Percentiles rank a stretch among this genome's conserved stretches.
phyloP scores from a whole-genome alignment of 768 basidiomycete species.

The Podaxis rugospora region DNA sequence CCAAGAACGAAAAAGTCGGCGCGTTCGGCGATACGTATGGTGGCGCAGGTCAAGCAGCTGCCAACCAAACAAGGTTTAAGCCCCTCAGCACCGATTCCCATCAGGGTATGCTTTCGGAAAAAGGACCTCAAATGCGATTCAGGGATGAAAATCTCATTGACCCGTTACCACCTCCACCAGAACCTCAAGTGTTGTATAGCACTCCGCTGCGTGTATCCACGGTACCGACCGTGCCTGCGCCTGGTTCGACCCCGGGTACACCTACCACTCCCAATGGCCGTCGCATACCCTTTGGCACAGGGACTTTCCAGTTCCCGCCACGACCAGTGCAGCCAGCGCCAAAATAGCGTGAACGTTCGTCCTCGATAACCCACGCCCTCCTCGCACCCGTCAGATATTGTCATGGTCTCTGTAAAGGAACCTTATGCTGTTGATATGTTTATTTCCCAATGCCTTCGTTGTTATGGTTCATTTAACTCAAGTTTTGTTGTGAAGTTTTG shows the following conservation, averaged over 20 bases:
- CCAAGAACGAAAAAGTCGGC: neutral
- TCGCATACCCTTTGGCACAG: constrained; percentile 11
- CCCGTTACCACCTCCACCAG: neutral
- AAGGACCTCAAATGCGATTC: neutral
- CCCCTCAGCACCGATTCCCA: neutral
- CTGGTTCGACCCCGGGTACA: neutral
- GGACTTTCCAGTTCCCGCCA: constrained; percentile 10
- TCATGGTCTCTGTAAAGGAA: neutral
- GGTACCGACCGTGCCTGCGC: neutral
- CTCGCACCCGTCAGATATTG: constrained; percentile 27
- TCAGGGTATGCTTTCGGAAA: neutral
- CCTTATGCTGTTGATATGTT: neutral
- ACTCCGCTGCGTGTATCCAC: neutral
- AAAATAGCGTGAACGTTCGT: neutral
- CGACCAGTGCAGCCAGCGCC: neutral
- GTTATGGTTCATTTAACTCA: neutral
- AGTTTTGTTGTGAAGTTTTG: neutral
- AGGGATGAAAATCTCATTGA: neutral
- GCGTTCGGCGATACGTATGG: neutral
- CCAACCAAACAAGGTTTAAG: constrained; percentile 3
- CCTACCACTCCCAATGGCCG: constrained; percentile 10
- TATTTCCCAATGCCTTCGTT: neutral
- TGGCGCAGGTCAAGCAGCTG: constrained; percentile 3
- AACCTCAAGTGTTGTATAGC: constrained; percentile 8
- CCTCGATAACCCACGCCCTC: constrained; percentile 68